Percentiles rank a stretch among this genome's conserved stretches.
phyloP scores from a whole-genome alignment of 305 asterid genomes.

The Nicotiana rustica region DNA sequence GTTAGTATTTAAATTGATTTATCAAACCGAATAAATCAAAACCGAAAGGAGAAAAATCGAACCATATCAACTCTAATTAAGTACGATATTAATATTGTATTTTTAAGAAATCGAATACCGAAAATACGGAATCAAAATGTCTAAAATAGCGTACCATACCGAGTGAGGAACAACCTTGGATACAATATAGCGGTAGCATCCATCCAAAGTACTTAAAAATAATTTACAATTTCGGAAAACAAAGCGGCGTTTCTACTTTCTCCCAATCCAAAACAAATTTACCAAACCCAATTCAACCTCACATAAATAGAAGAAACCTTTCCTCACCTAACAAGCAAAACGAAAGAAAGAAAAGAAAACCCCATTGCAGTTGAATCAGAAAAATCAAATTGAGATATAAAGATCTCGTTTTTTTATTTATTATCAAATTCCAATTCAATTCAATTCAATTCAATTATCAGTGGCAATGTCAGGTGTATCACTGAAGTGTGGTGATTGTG shows the following conservation, averaged over 20 bases:
- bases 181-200: no score
- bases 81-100: no score
- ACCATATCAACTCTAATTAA: no score
- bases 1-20: no score
- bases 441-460: neutral
- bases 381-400: neutral
- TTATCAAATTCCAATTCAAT: neutral
- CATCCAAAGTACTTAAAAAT: no score
- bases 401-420: neutral
- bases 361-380: neutral
- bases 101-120: no score
- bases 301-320: neutral
- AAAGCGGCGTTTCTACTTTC: neutral
- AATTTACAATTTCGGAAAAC: no score
- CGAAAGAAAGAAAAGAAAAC: neutral
- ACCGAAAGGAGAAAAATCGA: no score
- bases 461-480: conserved; percentile 76
- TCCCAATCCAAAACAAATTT: neutral
- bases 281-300: neutral
- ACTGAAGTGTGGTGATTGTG: conserved; percentile 92
- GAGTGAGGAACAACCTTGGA: no score
- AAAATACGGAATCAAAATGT: no score
- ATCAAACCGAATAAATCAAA: no score
- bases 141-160: no score
- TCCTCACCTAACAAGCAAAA: neutral